phyloP scores from a whole-genome alignment of 371 early-diverging fungal genomes.

The Batkoa obscura region DNA sequence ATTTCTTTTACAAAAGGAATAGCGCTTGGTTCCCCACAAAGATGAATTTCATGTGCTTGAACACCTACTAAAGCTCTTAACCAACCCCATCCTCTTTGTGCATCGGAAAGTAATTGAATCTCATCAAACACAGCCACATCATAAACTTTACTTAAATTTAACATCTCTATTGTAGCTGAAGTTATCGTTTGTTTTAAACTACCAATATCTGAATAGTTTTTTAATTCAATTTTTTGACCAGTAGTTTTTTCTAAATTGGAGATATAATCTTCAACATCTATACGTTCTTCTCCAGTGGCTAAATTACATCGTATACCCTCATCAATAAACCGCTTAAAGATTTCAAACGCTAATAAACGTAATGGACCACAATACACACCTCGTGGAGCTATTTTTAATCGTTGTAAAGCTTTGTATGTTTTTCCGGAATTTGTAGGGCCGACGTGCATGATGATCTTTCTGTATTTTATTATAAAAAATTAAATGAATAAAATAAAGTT shows the following conservation, averaged over 20 bases:
- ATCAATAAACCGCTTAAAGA: constrained; percentile 65
- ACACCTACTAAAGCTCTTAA: constrained; percentile 64
- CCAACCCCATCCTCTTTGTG: constrained; percentile 90
- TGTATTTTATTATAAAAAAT: no score
- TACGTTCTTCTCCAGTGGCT: constrained; percentile 83
- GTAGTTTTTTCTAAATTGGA: constrained; percentile 10
- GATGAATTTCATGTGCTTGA: constrained; percentile 68
- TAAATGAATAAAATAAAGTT: no score
- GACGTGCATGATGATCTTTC: constrained; percentile 76
- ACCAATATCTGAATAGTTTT: background rate
- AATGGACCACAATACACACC: constrained; percentile 87
- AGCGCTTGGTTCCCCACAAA: constrained; percentile 84
- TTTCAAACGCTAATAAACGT: constrained; percentile 80
- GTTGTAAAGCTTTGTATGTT: constrained; percentile 69
- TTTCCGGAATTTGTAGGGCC: constrained; percentile 97
- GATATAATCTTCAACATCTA: background rate
- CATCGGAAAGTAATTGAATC: constrained; percentile 86
- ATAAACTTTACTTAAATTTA: constrained; percentile 24
- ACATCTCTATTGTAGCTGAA: constrained; percentile 88
- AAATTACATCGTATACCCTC: constrained; percentile 59
- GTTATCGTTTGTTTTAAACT: constrained; percentile 12
- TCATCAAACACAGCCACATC: constrained; percentile 93
- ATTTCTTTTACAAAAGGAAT: constrained; percentile 63
- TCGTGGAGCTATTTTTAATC: constrained; percentile 33
- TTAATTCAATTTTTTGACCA: constrained; percentile 1